Evolutionary conservation across 345 rosid genomes (phyloP), one percentile per base, ranked within the genome.

Genomic region (Eucalyptus curtisii): DNA sequence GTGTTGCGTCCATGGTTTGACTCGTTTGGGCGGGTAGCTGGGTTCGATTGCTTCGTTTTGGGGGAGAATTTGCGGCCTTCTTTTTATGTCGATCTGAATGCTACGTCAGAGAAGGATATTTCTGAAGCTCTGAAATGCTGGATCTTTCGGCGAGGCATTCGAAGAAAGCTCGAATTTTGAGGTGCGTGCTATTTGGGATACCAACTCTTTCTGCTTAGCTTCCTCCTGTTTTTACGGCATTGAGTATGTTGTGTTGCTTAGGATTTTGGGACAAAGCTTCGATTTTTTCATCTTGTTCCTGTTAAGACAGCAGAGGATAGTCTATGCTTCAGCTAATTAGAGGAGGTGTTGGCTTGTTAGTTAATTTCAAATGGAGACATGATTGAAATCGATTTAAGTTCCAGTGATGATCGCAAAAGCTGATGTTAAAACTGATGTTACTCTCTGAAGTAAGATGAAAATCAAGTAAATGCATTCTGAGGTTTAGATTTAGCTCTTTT

Each of bases 1-100:
- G 91, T n/a, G 88, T 92, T 87, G 91, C 92, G 90, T 89, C 94
- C 88, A 96, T 86, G 27, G 85, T 40, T 57, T 84, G 84, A 76
- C 84, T 76, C 47, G 84, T 40, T 37, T 20, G 13, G 40, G 30
- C 30, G 5, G 82, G 84, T 76, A 40, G 84, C 13, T 76, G 84
- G 47, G 84, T 76, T 22, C 44, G 47, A 40, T 76, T 22, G 84
- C 84, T 76, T 76, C 84, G 84, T 76, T 76, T n/a, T 76, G 84
- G 16, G 44, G 45, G 24, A 24, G 8, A 40, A 76, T 40, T 20
- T 76, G 84, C 5, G 84, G 84, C 31, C 40, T 76, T 40, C 13
- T 76, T 42, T 40, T 76, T 6, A 40, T 76, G 47, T 76, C 84
- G 47, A 76, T 76, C 47, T 76, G 84, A 76, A 40, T 76, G 84